Evolutionary conservation across 2,329 filamentous ascomycete species (phyloP), one percentile per base, ranked within the genome.

Genomic region (Penicillium polonicum): DNA sequence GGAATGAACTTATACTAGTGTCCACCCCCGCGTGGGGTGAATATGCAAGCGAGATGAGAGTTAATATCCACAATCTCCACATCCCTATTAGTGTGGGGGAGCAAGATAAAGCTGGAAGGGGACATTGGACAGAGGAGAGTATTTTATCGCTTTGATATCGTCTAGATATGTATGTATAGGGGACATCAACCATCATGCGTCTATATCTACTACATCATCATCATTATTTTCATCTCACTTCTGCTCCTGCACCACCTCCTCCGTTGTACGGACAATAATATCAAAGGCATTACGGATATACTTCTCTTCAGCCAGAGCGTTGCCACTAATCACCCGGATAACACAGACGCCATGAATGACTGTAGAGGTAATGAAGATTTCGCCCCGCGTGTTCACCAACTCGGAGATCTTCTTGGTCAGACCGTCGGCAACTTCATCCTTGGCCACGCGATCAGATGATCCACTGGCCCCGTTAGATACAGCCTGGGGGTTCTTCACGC

Each of bases 291-390:
- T 81, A 60, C 85, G 79, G 4, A 97, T 76, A 72, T 91, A 88
- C 69, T 84, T 83, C 74, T 90, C 87, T 72, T 93, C 87, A 0
- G 88, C 85, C 41, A 84, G 79, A 25, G 83, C 78, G 65, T 89
- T 90, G 0, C 84, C 88, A 56, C 90, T 91, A 23, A 93, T 88
- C 38, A 97, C 85, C 0, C 93, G 82, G 60, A 97, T 95, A 2
- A 89, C 88, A 73, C 91, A 91, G 21, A 86, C 80, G 1, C 86
- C 89, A 9, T 84, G 85, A 13, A 96, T 81, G 5, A 91, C 83
- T 1, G 88, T 89, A 42, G 86, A 88, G 0, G 92, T 97, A 25
- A 97, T 78, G 74, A 91, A 97, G 55, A 96, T 89, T 73, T 91
- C 85, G 1, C 91, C 91, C 8, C 83, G 79, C 3, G 80, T 79